Base-by-base conservation (phyloP, 805 yeast species). In the Candida morakotiae region DNA sequence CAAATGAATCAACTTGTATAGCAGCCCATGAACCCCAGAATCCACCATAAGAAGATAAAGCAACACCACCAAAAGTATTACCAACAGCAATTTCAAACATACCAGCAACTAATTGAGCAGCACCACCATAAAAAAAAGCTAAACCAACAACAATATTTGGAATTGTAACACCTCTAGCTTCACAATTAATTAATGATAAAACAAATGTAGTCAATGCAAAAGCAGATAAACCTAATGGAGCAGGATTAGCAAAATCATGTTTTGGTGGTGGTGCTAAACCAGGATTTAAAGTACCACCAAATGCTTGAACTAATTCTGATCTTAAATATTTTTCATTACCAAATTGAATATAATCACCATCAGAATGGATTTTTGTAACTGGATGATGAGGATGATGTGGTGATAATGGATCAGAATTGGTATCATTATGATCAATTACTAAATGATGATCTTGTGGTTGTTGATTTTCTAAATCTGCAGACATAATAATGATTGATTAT, bases 251-350 rank as follows among this genome's bases (percentile, higher is more conserved):
- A 62, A 63, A 55, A 43, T 59, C 44, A 43, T 62, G 54, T 39
- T 62, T 60, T 16, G 71, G 69, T 11, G 72, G 67, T 18, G 73
- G 73, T 14, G 67, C 47, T 45, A 64, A 59, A 39, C 72, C 91
- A 17, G 93, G 87, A 47, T 80, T 79, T 55, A 84, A 64, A 14
- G 83, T 71, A 80, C 96, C 96, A 58, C 95, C 96, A 46, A 83
- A 83, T 2, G 91, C 91, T 18, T 60, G 60, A 36, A 67, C 61
- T 39, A 83, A 66, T 35, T 83, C 89, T 36, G 69, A 57, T 48
- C 71, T 75, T 38, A 77, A 67, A 43, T 82, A 87, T 56, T 75
- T 80, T 44, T 82, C 79, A 49, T 79, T 72, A 3, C 95, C 96
- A 46, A 87, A 75, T 44, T 68, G 77, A 39, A 87, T 69, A 53